Evolutionary conservation across 2,329 filamentous ascomycete genomes (phyloP).

Genomic region (Penicillium paneum): DNA sequence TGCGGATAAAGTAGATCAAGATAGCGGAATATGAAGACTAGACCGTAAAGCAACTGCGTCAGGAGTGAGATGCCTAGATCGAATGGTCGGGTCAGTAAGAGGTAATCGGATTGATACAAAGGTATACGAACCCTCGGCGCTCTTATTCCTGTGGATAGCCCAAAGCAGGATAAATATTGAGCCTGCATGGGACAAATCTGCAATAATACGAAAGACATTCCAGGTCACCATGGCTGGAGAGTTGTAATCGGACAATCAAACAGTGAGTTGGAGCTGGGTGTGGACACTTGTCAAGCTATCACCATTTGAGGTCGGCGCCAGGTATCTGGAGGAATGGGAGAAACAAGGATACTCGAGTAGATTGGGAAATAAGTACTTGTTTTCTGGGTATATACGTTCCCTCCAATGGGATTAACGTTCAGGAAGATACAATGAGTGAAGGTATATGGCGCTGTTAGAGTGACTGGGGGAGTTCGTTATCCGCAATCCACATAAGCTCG

Average conservation of each 20-base stretch:
- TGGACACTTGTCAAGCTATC: conserved; percentile 7
- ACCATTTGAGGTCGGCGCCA: background rate
- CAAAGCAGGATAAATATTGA: conserved; percentile 90
- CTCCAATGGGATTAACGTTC: background rate
- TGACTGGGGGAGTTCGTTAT: conserved; percentile 15
- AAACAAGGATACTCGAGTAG: background rate
- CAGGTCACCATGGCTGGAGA: conserved; percentile 17
- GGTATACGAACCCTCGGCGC: conserved; percentile 66
- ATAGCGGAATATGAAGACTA: conserved; percentile 84
- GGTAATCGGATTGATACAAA: background rate
- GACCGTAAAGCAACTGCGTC: conserved; percentile 77
- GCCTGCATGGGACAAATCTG: conserved; percentile 76
- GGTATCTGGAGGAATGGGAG: background rate
- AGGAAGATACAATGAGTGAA: background rate
- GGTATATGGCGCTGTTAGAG: conserved; percentile 6
- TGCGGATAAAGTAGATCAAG: conserved; percentile 66
- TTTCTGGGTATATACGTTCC: background rate
- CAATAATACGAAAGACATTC: conserved; percentile 68
- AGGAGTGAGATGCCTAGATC: conserved; percentile 77
- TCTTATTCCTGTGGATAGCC: conserved; percentile 83
- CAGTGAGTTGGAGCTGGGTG: background rate
- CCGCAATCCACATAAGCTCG: conserved; percentile 19
- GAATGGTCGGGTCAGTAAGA: conserved; percentile 4
- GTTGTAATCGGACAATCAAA: conserved; percentile 2
- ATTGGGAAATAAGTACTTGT: background rate